A percentile compares a stretch with the other conserved stretches of the same genome.
phyloP scores from a whole-genome alignment of 148 eudicot species.

The Rhododendron vialii region DNA sequence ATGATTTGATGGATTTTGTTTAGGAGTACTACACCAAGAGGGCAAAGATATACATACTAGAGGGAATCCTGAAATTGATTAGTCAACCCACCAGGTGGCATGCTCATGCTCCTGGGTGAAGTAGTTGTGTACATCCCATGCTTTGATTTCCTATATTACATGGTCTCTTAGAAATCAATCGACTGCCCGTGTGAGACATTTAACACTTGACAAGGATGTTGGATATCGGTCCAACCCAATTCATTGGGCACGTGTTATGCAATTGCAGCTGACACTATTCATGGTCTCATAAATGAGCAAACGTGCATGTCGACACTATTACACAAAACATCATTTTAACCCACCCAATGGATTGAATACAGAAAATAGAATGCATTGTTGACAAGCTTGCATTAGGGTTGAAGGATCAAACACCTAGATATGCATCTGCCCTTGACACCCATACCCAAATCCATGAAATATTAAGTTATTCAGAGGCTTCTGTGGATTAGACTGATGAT shows the following conservation, averaged over 20 bases:
- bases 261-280: background rate
- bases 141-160: background rate
- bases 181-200: background rate
- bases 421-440: background rate
- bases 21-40: background rate
- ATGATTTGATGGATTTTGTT: background rate
- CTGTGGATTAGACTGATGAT: background rate
- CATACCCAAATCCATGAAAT: background rate
- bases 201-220: background rate
- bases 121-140: background rate
- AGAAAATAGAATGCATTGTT: background rate
- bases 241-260: background rate
- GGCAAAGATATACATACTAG: background rate
- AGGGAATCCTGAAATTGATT: background rate
- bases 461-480: background rate
- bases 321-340: background rate
- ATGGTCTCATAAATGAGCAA: background rate
- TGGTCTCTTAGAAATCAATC: background rate
- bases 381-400: background rate
- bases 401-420: background rate
- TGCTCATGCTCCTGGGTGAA: background rate
- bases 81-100: background rate
- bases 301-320: background rate
- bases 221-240: background rate
- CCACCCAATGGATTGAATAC: background rate